Evolutionary conservation across 106 monocot genomes (phyloP), one percentile per base, ranked within the genome.

Genomic region (Apostasia ramifera): DNA sequence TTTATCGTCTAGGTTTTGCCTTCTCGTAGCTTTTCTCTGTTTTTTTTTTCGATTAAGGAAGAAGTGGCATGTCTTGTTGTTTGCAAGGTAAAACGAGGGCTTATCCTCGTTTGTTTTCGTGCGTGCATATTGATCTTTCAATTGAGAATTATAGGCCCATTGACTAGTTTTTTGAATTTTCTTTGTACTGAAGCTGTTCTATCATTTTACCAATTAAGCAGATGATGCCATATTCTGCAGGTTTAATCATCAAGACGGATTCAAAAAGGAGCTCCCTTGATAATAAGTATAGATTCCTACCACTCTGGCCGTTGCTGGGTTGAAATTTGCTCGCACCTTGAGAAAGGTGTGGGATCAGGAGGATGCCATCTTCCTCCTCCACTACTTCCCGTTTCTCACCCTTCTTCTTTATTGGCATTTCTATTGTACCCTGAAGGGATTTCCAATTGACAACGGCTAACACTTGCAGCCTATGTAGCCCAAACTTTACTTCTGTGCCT

Each of bases 371-470:
- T 61, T 56, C 63, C 61, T 57, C 71, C 74, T 71, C 14, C 73
- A 53, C 54, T 53, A 63, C 1, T 56, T 82, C 72, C 50, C 86
- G 13, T 62, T 70, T 68, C 73, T 66, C 65, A 9, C 70, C 15
- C 76, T 86, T 66, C 76, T 67, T 44, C 74, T 77, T 9, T 49
- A 67, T 74, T 69, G 69, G 77, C 72, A 43, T 55, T 74, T 78
- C 66, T 82, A 57, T 56, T 70, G 75, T 39, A 56, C 66, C 40
- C 70, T 81, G 8, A 77, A 80, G 67, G 85, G 85, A 65, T 89
- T 74, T 70, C 89, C 89, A 4, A 63, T 86, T 50, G 89, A 90
- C 47, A 86, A 90, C 62, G 89, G 89, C 86, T 90, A 86, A 85
- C 55, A 6, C 15, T 59, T 61, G 40, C 10, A 40, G 1, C 8